These are phyloP conservation scores for Polygonum maritimum DNA, from an alignment of 148 eudicot species.

Conservation along the genomic window DNA sequence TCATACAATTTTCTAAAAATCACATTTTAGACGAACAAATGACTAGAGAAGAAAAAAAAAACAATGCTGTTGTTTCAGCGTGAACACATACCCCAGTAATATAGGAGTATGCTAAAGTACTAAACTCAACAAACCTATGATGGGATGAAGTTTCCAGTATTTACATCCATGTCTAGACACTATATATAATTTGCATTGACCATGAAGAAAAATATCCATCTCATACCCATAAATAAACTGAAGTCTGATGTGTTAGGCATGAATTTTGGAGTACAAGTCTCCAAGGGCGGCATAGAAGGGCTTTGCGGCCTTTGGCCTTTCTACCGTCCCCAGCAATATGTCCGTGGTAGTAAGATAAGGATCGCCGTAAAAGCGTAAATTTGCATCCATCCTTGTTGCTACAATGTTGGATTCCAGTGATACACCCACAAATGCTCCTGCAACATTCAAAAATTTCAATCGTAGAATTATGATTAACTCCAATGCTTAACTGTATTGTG, in stretches of 20 bases:
- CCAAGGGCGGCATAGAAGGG: constrained; percentile 75
- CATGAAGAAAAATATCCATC: neutral
- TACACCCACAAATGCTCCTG: constrained; percentile 97
- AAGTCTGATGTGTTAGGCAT: constrained; percentile 13
- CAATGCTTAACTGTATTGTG: neutral
- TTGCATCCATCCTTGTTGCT: constrained; percentile 81
- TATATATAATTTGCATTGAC: neutral
- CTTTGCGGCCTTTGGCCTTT: constrained; percentile 90
- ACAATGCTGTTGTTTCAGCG: neutral
- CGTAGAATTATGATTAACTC: neutral
- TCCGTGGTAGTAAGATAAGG: constrained; percentile 88
- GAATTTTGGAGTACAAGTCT: constrained; percentile 58
- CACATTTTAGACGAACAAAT: neutral
- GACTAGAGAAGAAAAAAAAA: neutral
- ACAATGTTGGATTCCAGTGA: constrained; percentile 86
- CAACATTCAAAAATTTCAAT: neutral
- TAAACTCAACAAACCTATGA: neutral
- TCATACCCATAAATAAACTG: neutral
- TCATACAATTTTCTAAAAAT: neutral
- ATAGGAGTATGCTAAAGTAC: neutral
- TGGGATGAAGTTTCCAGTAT: neutral
- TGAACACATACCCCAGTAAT: neutral
- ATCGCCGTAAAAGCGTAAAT: constrained; percentile 85
- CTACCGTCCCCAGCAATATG: constrained; percentile 80
- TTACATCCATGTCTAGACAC: neutral